A percentile compares a stretch with the other conserved stretches of the same genome.
Evolutionary conservation across 2,329 filamentous ascomycete species (phyloP).

Genomic region (Epichloe sylvatica): DNA sequence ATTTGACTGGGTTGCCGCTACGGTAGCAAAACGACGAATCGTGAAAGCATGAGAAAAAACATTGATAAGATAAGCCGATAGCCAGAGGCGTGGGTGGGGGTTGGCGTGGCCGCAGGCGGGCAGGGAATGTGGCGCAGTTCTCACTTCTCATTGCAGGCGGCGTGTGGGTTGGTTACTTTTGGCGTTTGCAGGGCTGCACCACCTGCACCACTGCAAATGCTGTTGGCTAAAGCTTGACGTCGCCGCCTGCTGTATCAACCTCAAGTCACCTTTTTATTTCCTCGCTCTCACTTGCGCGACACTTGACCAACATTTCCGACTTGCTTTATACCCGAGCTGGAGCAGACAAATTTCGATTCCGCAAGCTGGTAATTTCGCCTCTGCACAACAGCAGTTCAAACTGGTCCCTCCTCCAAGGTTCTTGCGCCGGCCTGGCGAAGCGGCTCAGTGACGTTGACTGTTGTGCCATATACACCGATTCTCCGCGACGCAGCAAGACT

Average conservation of each 20-base stretch:
- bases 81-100: background rate
- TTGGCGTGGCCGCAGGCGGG: background rate
- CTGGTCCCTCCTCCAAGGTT: background rate
- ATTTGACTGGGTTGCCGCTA: background rate
- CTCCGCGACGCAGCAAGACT: background rate
- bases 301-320: background rate
- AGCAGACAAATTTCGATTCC: background rate
- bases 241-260: background rate
- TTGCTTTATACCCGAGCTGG: background rate
- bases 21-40: background rate
- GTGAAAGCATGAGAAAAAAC: background rate
- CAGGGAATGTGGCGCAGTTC: constrained; percentile 1
- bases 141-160: background rate
- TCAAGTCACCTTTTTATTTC: background rate
- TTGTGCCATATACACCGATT: background rate
- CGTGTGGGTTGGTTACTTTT: too few species aligned
- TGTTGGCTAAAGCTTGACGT: background rate
- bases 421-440: constrained; percentile 1
- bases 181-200: too few species aligned
- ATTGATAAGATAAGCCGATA: constrained; percentile 1
- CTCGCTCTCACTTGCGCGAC: background rate
- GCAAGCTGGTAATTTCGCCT: background rate
- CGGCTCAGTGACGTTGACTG: background rate
- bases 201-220: background rate
- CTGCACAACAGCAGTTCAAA: background rate